Percentiles rank a stretch among this genome's conserved stretches.
Evolutionary conservation across 108 stramenopile genomes (phyloP).

Genomic region (Pseudonitzschia delicatissima): DNA sequence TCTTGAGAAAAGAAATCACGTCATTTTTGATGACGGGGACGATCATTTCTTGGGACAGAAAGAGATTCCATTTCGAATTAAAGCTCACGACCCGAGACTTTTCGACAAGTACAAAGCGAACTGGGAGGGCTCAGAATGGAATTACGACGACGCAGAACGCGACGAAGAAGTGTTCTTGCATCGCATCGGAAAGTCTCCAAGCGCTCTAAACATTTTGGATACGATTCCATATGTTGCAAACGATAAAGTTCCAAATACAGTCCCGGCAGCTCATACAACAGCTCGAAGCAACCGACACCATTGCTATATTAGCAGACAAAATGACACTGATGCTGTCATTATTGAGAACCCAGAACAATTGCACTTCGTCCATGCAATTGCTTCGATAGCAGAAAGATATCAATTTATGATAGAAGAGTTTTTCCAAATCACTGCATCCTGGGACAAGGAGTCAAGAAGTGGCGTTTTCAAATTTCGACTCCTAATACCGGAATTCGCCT

Average conservation of each 20-base stretch:
- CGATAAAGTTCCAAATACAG: not conserved
- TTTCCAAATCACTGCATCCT: not conserved
- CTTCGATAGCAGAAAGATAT: too few relatives aligned
- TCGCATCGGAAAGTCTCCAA: slow-evolving; percentile 28
- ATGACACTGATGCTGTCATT: slow-evolving; percentile 2
- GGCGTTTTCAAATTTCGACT: slow-evolving; percentile 3
- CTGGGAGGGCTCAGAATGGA: slow-evolving; percentile 34
- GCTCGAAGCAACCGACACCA: not conserved
- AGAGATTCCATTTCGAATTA: slow-evolving; percentile 26
- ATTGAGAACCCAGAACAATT: slow-evolving; percentile 1
- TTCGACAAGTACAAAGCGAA: slow-evolving; percentile 13
- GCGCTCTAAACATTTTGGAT: not conserved
- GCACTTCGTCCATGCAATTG: not conserved
- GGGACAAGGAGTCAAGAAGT: not conserved
- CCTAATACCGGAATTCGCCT: not conserved
- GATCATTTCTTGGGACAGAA: slow-evolving; percentile 24
- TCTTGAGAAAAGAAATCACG: slow-evolving; percentile 11
- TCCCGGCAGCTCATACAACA: not conserved
- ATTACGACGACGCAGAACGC: slow-evolving; percentile 31
- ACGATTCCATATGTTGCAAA: not conserved
- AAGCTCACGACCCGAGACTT: slow-evolving; percentile 31
- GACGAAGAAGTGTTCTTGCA: slow-evolving; percentile 32
- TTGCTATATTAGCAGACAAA: not conserved
- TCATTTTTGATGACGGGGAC: not conserved
- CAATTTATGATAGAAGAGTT: too few relatives aligned